Percentiles rank a stretch among this genome's conserved stretches.
These are phyloP conservation scores for Calophaca sinica DNA, from an alignment of 306 rosid species.

Conservation along the genomic window DNA sequence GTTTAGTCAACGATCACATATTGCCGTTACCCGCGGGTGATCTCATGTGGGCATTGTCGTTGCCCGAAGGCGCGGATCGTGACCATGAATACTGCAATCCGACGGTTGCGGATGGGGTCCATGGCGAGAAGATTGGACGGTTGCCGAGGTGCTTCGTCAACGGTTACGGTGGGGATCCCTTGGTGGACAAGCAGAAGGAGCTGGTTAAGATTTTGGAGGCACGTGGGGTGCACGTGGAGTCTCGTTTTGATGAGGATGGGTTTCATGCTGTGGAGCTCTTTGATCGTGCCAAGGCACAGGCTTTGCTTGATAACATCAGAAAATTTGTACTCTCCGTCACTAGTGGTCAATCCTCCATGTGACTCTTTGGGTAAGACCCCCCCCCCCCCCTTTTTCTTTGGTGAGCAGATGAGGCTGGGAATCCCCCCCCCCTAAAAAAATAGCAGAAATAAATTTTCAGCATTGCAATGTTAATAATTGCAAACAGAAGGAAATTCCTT, in stretches of 20 bases:
- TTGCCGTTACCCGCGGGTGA: conserved; percentile 64
- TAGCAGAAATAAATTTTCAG: too few species aligned
- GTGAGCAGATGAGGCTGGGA: too few species aligned
- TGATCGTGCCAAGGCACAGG: conserved; percentile 52
- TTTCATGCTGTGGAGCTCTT: conserved; percentile 72
- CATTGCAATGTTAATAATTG: too few species aligned
- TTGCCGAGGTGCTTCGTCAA: conserved; percentile 56
- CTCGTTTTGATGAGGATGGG: conserved; percentile 55
- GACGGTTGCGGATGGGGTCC: background rate
- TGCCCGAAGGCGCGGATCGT: conserved; percentile 68
- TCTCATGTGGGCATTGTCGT: conserved; percentile 63
- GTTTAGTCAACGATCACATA: conserved; percentile 51
- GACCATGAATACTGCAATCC: conserved; percentile 76
- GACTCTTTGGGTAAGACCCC: background rate
- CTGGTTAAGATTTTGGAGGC: conserved; percentile 51
- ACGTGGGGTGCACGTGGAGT: conserved; percentile 62
- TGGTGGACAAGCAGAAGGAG: conserved; percentile 70
- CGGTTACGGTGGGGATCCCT: conserved; percentile 72
- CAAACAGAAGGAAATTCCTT: too few species aligned
- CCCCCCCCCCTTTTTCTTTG: too few species aligned
- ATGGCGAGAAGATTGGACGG: conserved; percentile 60
- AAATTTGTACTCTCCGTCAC: conserved; percentile 41
- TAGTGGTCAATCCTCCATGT: conserved; percentile 32
- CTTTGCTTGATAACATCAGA: conserved; percentile 14
- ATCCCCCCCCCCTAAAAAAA: too few species aligned